These are phyloP conservation scores for Coemansia sp. DNA, from an alignment of 192 early-diverging fungal species.

Conservation along the genomic window DNA sequence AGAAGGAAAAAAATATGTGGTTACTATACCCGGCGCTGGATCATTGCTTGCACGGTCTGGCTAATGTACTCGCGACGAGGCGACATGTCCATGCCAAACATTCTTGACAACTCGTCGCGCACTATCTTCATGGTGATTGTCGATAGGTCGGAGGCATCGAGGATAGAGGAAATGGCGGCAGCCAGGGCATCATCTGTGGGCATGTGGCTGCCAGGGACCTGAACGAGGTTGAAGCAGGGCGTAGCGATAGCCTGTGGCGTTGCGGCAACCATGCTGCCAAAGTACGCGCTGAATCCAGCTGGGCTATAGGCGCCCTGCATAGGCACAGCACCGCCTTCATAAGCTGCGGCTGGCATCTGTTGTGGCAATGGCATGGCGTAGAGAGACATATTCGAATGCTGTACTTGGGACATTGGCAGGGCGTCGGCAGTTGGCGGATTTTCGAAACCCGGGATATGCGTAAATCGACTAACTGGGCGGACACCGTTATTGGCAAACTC, in stretches of 20 bases:
- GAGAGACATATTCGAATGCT: neutral
- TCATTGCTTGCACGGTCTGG: conserved; percentile 59
- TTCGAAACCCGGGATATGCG: conserved; percentile 10
- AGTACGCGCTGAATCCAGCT: conserved; percentile 24
- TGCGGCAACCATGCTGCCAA: conserved; percentile 21
- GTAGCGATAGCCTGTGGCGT: conserved; percentile 19
- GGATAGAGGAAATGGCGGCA: conserved; percentile 69
- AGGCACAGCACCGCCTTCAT: neutral
- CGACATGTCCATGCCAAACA: conserved; percentile 70
- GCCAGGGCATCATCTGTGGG: conserved; percentile 54
- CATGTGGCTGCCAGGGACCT: conserved; percentile 22
- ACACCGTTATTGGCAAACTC: conserved; percentile 32
- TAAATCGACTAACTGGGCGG: conserved; percentile 32
- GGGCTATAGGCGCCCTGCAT: conserved; percentile 22
- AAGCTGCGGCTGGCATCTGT: neutral
- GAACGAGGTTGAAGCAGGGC: conserved; percentile 24
- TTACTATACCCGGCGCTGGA: conserved; percentile 11
- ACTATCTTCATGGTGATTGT: conserved; percentile 98
- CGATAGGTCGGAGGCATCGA: conserved; percentile 89
- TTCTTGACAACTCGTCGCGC: conserved; percentile 72
- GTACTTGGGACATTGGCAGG: neutral
- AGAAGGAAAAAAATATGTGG: too few relatives aligned
- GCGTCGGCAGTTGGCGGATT: neutral
- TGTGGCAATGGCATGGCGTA: neutral
- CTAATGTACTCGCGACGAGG: conserved; percentile 87